Conservation (phyloP, 805 yeast genomes). For the Metschnikowia kunwiensis region DNA sequence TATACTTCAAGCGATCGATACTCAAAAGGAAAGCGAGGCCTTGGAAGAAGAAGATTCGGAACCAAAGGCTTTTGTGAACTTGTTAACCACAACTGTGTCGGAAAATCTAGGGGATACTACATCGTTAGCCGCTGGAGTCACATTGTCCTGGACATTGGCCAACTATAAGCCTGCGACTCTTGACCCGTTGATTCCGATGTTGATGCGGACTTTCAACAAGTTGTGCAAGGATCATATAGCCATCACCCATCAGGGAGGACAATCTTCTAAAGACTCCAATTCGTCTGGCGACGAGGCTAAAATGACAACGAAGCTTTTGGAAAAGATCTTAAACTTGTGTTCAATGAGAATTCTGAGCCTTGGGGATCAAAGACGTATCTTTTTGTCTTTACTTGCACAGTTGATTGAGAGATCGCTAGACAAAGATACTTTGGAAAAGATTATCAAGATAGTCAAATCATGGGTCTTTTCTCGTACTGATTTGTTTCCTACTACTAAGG, state of each 20-base stretch:
- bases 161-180: constrained; percentile 68
- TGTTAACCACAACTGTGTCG: constrained; percentile 64
- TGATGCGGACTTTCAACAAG: constrained; percentile 86
- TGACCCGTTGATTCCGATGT: constrained; percentile 69
- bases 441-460: constrained; percentile 70
- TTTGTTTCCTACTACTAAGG: constrained; percentile 90
- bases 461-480: constrained; percentile 89
- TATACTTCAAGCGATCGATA: constrained; percentile 63
- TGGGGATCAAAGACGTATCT: constrained; percentile 91
- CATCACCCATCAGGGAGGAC: constrained; percentile 50
- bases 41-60: constrained; percentile 57
- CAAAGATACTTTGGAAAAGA: constrained; percentile 65
- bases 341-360: constrained; percentile 79
- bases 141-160: constrained; percentile 76
- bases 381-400: constrained; percentile 81
- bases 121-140: constrained; percentile 84
- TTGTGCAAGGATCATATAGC: constrained; percentile 83
- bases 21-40: constrained; percentile 37
- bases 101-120: constrained; percentile 76
- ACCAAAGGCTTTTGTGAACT: constrained; percentile 56
- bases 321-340: constrained; percentile 71
- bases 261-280: constrained; percentile 26
- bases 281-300: constrained; percentile 67
- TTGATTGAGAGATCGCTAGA: constrained; percentile 86
- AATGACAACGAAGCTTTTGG: constrained; percentile 72